Evolutionary conservation across 495 filamentous ascomycete genomes (phyloP).

Genomic region (Aspergillus ellipticus): DNA sequence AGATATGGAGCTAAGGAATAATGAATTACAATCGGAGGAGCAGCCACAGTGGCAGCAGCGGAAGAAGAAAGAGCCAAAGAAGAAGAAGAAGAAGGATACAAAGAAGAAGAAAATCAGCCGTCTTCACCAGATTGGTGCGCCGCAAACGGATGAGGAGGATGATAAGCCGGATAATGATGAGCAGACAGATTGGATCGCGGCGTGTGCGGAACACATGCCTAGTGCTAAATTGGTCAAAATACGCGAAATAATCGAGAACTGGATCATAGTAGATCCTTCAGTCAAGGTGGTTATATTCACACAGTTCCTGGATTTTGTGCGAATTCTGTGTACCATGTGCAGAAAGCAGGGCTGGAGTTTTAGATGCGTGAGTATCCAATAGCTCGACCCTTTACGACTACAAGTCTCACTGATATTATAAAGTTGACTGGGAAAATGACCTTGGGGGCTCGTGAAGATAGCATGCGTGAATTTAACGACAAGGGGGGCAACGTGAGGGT

Average conservation of each 20-base stretch:
- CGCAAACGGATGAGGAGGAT: neutral
- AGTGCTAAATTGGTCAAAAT: constrained; percentile 28
- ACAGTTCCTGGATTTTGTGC: constrained; percentile 32
- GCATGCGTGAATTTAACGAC: constrained; percentile 27
- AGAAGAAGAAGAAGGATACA: neutral
- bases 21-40: neutral
- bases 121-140: neutral
- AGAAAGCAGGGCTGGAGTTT: constrained; percentile 21
- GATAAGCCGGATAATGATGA: constrained; percentile 10
- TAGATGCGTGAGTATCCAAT: constrained; percentile 19
- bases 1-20: neutral
- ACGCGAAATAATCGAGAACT: constrained; percentile 27
- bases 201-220: constrained; percentile 17
- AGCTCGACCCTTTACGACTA: neutral
- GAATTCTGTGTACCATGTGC: constrained; percentile 27
- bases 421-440: constrained; percentile 34
- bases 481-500: constrained; percentile 24
- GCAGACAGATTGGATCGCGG: constrained; percentile 27
- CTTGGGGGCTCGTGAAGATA: constrained; percentile 20
- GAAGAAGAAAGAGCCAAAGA: neutral
- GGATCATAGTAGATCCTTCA: constrained; percentile 28
- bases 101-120: neutral
- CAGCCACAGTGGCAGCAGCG: constrained; percentile 3
- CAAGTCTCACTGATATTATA: neutral
- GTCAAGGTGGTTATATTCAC: constrained; percentile 42